Base-by-base conservation (phyloP, 768 basidiomycete genomes). In the Suillus brevipes region DNA sequence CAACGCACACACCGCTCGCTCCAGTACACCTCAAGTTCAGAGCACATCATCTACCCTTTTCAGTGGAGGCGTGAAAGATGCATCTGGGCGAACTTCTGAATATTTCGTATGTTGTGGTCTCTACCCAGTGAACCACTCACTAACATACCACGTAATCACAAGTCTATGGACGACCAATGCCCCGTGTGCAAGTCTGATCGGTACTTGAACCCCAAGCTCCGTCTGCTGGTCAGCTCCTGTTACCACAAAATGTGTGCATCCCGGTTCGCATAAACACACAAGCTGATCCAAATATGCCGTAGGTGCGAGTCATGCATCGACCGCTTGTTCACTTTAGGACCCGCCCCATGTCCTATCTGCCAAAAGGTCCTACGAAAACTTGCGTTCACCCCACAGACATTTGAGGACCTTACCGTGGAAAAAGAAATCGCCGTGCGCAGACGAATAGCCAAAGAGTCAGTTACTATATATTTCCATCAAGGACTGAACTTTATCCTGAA, bases 241-340 rank as follows among this genome's bases (percentile, higher is more conserved):
- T 99, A 97, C 78, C 97, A 99, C 79, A 97, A 97, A 84, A 97
- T 99, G 97, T 95, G 68, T 66, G 82, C 77, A 40, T 55, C 64
- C 60, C 37, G 28, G 38, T 31, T 28, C 20, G 25, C 31, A 36
- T 36, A 42, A 7, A 43, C 38, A 23, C 31, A 36, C 40, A 60
- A 23, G 60, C 68, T 77, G 31, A 70, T 65, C 10, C 7, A 1
- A 14, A 9, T 25, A 28, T n/a, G 23, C 20, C n/a, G n/a, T 66
- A 97, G 95, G 94, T 99, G 97, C 80, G 97, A 99, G 81, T 94
- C 94, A 1, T 99, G 97, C 76, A 97, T 99, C 71, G 97, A 99
- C 77, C 88, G 96, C 9, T 77, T 98, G 47, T 99, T 97, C 78
- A 97, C 95, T 1, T 85, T 98, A 5, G 96, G 97, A 2, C 96